A percentile compares a stretch with the other conserved stretches of the same genome.
phyloP scores from a whole-genome alignment of 306 rosid species.

The Cicer arietinum region DNA sequence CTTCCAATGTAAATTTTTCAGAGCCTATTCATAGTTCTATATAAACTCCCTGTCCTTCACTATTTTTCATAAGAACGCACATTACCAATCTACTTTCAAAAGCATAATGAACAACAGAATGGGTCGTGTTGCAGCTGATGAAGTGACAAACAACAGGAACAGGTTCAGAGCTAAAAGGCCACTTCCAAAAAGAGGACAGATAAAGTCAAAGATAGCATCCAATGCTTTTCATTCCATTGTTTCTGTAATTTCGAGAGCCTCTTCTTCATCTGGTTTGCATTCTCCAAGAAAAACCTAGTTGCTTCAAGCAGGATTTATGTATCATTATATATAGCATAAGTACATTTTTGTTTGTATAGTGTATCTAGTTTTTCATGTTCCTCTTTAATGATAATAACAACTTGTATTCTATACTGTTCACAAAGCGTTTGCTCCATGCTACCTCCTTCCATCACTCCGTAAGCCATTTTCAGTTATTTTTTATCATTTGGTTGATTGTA shows the following conservation, averaged over 20 bases:
- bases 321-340: not conserved
- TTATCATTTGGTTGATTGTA: too few species aligned
- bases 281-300: slow-evolving; percentile 47
- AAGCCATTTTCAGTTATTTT: too few species aligned
- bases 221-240: slow-evolving; percentile 56
- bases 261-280: slow-evolving; percentile 42
- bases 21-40: slow-evolving; percentile 37
- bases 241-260: slow-evolving; percentile 49
- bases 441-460: not conserved
- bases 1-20: slow-evolving; percentile 1
- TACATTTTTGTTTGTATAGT: slow-evolving; percentile 16
- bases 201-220: slow-evolving; percentile 53
- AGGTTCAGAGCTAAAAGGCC: slow-evolving; percentile 45
- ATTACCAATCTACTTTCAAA: not conserved
- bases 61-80: slow-evolving; percentile 2
- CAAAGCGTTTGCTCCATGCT: not conserved
- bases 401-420: not conserved
- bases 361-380: slow-evolving; percentile 14
- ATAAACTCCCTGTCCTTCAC: slow-evolving; percentile 42
- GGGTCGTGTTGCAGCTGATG: slow-evolving; percentile 46
- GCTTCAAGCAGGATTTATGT: not conserved
- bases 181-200: slow-evolving; percentile 60
- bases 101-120: slow-evolving; percentile 59
- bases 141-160: slow-evolving; percentile 26
- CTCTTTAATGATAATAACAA: not conserved